Percentiles rank a stretch among this genome's conserved stretches.
Evolutionary conservation across 768 basidiomycete species (phyloP).

Genomic region (Gymnopilus dilepis): DNA sequence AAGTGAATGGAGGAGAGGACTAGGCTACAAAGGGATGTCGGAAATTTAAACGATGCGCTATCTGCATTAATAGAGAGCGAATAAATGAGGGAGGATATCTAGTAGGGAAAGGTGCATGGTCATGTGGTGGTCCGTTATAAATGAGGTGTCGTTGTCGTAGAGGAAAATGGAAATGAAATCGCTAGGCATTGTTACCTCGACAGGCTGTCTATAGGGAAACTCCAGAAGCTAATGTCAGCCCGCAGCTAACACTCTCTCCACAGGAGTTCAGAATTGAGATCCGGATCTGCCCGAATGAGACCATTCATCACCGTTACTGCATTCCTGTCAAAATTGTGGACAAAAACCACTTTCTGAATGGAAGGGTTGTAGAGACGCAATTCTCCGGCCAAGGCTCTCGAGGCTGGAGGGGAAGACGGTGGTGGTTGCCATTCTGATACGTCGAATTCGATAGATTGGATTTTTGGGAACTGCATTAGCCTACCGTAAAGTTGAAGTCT

Average conservation of each 20-base stretch:
- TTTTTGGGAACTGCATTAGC: constrained; percentile 54
- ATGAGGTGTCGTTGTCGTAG: background rate
- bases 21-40: constrained; percentile 5
- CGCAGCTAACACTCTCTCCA: constrained; percentile 28
- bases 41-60: too few relatives aligned
- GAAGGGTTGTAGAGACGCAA: constrained; percentile 63
- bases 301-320: constrained; percentile 46
- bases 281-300: constrained; percentile 36
- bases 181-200: too few relatives aligned
- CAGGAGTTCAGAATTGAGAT: constrained; percentile 27
- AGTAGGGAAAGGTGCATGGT: background rate
- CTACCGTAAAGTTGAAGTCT: constrained; percentile 66
- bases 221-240: too few relatives aligned
- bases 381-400: constrained; percentile 64
- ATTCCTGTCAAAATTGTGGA: constrained; percentile 65
- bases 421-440: constrained; percentile 69
- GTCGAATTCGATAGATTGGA: constrained; percentile 66
- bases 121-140: background rate
- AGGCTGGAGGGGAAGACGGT: constrained; percentile 54
- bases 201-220: too few relatives aligned
- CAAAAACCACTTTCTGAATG: constrained; percentile 60
- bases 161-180: background rate
- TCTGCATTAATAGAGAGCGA: background rate
- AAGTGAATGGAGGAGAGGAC: background rate
- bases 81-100: background rate